Evolutionary conservation across 1,284 basidiomycete species (phyloP).

Genomic region (Bondarzewia mesenterica): DNA sequence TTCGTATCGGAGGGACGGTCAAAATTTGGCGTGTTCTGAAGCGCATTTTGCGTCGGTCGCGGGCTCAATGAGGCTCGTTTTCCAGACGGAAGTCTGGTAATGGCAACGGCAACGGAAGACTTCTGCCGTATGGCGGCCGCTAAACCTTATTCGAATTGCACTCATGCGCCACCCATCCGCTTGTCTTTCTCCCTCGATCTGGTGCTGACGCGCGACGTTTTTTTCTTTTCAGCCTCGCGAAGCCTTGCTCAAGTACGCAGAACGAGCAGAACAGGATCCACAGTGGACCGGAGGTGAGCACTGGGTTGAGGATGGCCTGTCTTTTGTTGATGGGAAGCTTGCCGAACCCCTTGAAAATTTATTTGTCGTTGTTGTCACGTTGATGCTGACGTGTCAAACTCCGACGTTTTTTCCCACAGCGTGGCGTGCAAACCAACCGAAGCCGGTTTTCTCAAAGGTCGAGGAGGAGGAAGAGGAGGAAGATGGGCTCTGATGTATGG

Average conservation of each 20-base stretch:
- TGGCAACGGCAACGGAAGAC: not conserved
- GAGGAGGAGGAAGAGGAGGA: slow-evolving; percentile 48
- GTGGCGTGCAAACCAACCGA: slow-evolving; percentile 75
- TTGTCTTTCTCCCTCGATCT: not conserved
- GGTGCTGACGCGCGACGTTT: slow-evolving; percentile 4
- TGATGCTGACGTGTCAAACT: slow-evolving; percentile 58
- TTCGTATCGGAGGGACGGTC: not conserved
- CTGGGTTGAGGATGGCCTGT: not conserved
- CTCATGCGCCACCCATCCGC: not conserved
- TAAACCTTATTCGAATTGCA: slow-evolving; percentile 1
- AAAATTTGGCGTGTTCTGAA: not conserved
- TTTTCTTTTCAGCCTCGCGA: slow-evolving; percentile 73
- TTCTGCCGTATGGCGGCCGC: not conserved
- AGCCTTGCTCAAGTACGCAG: slow-evolving; percentile 90
- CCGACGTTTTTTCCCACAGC: slow-evolving; percentile 58
- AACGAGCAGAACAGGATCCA: slow-evolving; percentile 66
- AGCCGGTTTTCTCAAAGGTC: slow-evolving; percentile 60
- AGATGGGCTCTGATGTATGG: slow-evolving; percentile 31
- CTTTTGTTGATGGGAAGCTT: slow-evolving; percentile 4
- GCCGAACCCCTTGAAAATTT: slow-evolving; percentile 9
- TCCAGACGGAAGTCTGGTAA: not conserved
- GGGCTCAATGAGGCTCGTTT: not conserved
- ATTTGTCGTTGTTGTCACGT: slow-evolving; percentile 41
- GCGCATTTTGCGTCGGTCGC: not conserved
- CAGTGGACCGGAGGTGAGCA: slow-evolving; percentile 74